phyloP scores from a whole-genome alignment of 2,329 filamentous ascomycete species.

The Hypoxylon sp. region DNA sequence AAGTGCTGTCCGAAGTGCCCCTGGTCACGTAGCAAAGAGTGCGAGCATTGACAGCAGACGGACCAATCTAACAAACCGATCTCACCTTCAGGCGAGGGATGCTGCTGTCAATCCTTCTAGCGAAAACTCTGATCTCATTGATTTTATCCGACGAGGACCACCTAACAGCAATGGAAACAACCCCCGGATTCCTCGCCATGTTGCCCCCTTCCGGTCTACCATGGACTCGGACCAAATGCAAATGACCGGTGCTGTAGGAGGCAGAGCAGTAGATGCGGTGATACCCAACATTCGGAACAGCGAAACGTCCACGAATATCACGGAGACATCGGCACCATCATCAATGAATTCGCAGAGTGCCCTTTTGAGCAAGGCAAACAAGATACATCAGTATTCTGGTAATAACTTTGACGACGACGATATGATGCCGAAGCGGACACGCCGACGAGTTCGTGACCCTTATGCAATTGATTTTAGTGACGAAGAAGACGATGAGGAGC shows the following conservation, averaged over 20 bases:
- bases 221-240: constrained; percentile 83
- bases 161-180: constrained; percentile 70
- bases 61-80: constrained; percentile 60
- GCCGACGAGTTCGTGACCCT: constrained; percentile 84
- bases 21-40: constrained; percentile 53
- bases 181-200: constrained; percentile 83
- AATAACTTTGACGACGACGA: constrained; percentile 66
- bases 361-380: constrained; percentile 66
- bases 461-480: constrained; percentile 92
- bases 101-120: constrained; percentile 73
- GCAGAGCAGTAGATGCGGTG: constrained; percentile 70
- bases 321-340: constrained; percentile 73
- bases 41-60: constrained; percentile 59
- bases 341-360: constrained; percentile 83
- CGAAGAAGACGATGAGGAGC: constrained; percentile 73
- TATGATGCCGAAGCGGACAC: constrained; percentile 79
- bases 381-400: constrained; percentile 53
- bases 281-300: constrained; percentile 70
- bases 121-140: constrained; percentile 88
- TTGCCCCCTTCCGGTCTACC: constrained; percentile 87
- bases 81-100: constrained; percentile 79
- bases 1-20: constrained; percentile 54
- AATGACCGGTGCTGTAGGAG: constrained; percentile 68
- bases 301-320: constrained; percentile 69
- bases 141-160: constrained; percentile 93